Conservation (phyloP, 108 stramenopile genomes). For the Cyclotella kingstonii region DNA sequence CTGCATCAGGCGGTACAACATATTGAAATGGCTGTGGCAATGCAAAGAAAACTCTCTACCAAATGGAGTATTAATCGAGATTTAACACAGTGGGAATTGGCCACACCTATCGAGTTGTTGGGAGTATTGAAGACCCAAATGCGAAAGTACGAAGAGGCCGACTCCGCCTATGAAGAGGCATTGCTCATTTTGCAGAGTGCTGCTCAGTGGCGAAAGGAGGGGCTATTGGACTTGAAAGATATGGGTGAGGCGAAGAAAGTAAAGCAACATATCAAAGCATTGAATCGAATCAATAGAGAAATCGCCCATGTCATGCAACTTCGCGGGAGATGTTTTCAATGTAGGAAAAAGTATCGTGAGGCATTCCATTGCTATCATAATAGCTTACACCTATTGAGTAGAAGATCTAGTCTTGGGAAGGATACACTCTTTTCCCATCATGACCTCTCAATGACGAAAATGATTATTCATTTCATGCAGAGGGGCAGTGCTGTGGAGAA, state of each 20-base stretch:
- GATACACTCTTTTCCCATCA: too few relatives aligned
- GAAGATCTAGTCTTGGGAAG: not conserved
- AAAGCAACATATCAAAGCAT: slow-evolving; percentile 1
- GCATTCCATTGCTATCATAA: slow-evolving; percentile 39
- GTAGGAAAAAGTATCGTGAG: slow-evolving; percentile 11
- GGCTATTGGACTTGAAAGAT: slow-evolving; percentile 1
- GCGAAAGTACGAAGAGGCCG: slow-evolving; percentile 25
- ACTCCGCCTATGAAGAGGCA: slow-evolving; percentile 39
- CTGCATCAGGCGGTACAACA: slow-evolving; percentile 37
- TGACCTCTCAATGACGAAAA: slow-evolving; percentile 1
- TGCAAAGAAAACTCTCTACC: slow-evolving; percentile 29
- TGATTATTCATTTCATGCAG: slow-evolving; percentile 36
- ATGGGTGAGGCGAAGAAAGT: slow-evolving; percentile 14
- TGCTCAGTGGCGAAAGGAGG: slow-evolving; percentile 1
- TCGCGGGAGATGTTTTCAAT: slow-evolving; percentile 33
- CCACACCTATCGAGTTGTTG: slow-evolving; percentile 30
- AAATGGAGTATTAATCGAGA: slow-evolving; percentile 4
- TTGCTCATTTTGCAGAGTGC: slow-evolving; percentile 21
- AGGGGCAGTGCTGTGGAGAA: slow-evolving; percentile 34
- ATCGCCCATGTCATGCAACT: slow-evolving; percentile 29
- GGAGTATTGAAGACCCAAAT: slow-evolving; percentile 31
- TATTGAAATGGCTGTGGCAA: slow-evolving; percentile 44
- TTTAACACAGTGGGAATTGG: slow-evolving; percentile 23
- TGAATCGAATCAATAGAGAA: slow-evolving; percentile 14
- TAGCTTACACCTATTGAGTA: slow-evolving; percentile 15